phyloP scores from a whole-genome alignment of 306 rosid species.

The Quercus alba region DNA sequence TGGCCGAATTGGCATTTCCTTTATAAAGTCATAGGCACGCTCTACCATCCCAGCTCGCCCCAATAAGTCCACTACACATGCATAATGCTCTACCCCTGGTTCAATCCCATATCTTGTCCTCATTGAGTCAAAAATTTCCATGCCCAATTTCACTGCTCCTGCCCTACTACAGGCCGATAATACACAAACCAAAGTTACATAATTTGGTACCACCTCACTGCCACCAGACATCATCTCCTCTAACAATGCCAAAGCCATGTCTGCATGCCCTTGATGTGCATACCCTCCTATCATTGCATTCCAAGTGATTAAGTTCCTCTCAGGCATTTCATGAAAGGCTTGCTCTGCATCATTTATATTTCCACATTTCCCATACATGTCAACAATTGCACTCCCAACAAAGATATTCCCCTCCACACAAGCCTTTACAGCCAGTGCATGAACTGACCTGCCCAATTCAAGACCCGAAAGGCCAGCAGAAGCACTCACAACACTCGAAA shows the following conservation, averaged over 20 bases:
- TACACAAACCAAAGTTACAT: conserved; percentile 70
- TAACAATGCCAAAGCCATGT: conserved; percentile 60
- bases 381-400: conserved; percentile 83
- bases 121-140: conserved; percentile 68
- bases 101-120: conserved; percentile 47
- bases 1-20: conserved; percentile 63
- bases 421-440: conserved; percentile 65
- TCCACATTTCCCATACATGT: conserved; percentile 93
- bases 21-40: conserved; percentile 66
- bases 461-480: conserved; percentile 73
- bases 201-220: conserved; percentile 41
- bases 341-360: conserved; percentile 53
- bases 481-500: conserved; percentile 73
- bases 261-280: conserved; percentile 68
- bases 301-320: conserved; percentile 67
- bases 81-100: conserved; percentile 84
- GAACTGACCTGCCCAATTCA: conserved; percentile 75
- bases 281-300: conserved; percentile 73
- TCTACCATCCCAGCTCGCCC: conserved; percentile 89
- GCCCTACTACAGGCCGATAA: conserved; percentile 80
- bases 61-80: conserved; percentile 72
- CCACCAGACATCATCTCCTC: conserved; percentile 46
- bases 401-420: conserved; percentile 70
- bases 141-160: conserved; percentile 67
- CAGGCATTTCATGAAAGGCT: conserved; percentile 55